Evolutionary conservation across 352 stramenopile species (phyloP), one percentile per base, ranked within the genome.

Genomic region (Phytophthora pisi): DNA sequence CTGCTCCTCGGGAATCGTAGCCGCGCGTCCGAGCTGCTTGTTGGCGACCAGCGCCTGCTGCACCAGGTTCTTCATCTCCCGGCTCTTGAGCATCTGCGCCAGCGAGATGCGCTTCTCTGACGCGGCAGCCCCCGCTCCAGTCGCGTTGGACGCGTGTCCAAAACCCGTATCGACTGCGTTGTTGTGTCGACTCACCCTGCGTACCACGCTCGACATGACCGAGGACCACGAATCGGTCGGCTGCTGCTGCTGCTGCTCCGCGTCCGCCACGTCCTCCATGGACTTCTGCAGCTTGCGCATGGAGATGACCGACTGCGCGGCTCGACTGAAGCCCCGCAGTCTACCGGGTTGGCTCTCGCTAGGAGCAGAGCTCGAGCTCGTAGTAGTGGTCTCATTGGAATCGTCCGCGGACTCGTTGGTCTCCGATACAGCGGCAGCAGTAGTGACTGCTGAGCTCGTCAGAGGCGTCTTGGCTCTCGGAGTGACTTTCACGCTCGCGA

Each of bases 51-150:
- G 61, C 0, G 82, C 72, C 57, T 88, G 77, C 30, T 79, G 75
- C 5, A 91, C 83, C 18, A 91, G 71, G 51, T 79, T 82, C 64
- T 90, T 88, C 42, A 91, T 77, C 28, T 83, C 70, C 20, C 70
- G 67, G 57, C 81, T 86, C 56, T 83, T 75, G 38, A 91, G 64
- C 70, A 91, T 58, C 46, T 83, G 69, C 11, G 68, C 73, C 1
- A 90, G 63, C 36, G 78, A 88, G 45, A 84, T 51, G 4, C 68
- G 51, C 46, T 74, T 74, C 9, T 55, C 52, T 34, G 60, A 53
- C 23, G 57, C n/a, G n/a, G 42, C 15, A 31, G 43, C 18, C 31
- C 38, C 61, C 34, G 6, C 26, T 23, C 8, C 51, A 10, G 9
- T 42, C 6, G 34, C 9, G 15, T 23, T 40, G 4, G 2, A 10